Conservation (phyloP, 2,329 filamentous ascomycete species). For the Aspergillus sp. region DNA sequence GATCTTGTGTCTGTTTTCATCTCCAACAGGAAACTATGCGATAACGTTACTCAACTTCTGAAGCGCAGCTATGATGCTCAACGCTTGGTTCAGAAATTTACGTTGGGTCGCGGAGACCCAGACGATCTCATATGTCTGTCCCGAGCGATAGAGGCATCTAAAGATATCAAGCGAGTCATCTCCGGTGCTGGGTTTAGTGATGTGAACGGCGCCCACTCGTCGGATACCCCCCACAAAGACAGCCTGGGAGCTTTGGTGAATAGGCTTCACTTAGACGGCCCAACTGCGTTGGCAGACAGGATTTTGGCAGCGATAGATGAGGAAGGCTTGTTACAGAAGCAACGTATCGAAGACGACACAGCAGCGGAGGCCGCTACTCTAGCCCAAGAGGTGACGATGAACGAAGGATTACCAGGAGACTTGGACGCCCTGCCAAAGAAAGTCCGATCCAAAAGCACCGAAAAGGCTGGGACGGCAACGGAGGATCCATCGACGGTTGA, state of each 20-base stretch:
- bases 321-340: slow-evolving; percentile 79
- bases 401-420: slow-evolving; percentile 63
- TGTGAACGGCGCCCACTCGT: slow-evolving; percentile 19
- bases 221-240: slow-evolving; percentile 11
- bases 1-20: slow-evolving; percentile 79
- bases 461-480: slow-evolving; percentile 26
- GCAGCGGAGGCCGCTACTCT: slow-evolving; percentile 69
- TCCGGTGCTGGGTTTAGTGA: slow-evolving; percentile 17
- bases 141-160: slow-evolving; percentile 73
- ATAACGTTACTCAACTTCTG: slow-evolving; percentile 67
- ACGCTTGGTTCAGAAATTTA: slow-evolving; percentile 89
- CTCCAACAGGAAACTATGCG: slow-evolving; percentile 63
- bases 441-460: slow-evolving; percentile 28
- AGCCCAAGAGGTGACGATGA: slow-evolving; percentile 68
- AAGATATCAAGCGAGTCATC: slow-evolving; percentile 55
- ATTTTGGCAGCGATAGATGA: slow-evolving; percentile 86
- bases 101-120: slow-evolving; percentile 83
- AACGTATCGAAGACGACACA: slow-evolving; percentile 72
- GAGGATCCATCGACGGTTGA: slow-evolving; percentile 47
- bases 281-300: slow-evolving; percentile 64
- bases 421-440: slow-evolving; percentile 56
- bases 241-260: slow-evolving; percentile 31
- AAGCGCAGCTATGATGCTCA: slow-evolving; percentile 80
- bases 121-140: slow-evolving; percentile 86
- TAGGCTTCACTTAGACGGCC: slow-evolving; percentile 56